Evolutionary conservation across 176 grass and related monocot species (phyloP).

Genomic region (Oryza nivara): DNA sequence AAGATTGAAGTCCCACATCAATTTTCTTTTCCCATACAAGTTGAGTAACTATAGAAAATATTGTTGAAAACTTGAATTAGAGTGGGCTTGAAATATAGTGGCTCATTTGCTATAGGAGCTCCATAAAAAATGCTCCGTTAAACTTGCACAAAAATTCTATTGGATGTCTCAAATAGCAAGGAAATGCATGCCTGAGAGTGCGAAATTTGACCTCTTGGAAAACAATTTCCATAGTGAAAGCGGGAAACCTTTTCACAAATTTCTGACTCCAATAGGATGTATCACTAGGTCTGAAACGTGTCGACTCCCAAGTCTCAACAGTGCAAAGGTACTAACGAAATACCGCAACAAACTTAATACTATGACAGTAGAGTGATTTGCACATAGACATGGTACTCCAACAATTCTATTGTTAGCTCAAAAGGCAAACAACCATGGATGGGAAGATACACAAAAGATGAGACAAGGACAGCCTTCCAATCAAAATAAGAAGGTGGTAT

Average conservation of each 20-base stretch:
- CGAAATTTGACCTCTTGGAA: neutral
- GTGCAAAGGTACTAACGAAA: neutral
- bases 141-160: neutral
- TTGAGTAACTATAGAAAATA: conserved; percentile 3
- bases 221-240: neutral
- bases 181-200: neutral
- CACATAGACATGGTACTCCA: neutral
- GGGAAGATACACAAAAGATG: neutral
- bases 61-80: neutral
- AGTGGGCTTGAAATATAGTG: neutral
- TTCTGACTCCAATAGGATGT: neutral
- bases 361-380: too few relatives aligned
- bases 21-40: neutral
- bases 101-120: conserved; percentile 11
- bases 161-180: neutral
- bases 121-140: neutral
- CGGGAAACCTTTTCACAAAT: neutral
- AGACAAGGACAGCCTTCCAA: neutral
- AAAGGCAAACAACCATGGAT: neutral
- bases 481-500: neutral
- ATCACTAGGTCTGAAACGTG: neutral
- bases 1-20: conserved; percentile 13
- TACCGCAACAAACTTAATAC: neutral
- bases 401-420: neutral
- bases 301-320: neutral